Evolutionary conservation across 495 filamentous ascomycete genomes (phyloP).

Genomic region (Bathelium albidoporum): DNA sequence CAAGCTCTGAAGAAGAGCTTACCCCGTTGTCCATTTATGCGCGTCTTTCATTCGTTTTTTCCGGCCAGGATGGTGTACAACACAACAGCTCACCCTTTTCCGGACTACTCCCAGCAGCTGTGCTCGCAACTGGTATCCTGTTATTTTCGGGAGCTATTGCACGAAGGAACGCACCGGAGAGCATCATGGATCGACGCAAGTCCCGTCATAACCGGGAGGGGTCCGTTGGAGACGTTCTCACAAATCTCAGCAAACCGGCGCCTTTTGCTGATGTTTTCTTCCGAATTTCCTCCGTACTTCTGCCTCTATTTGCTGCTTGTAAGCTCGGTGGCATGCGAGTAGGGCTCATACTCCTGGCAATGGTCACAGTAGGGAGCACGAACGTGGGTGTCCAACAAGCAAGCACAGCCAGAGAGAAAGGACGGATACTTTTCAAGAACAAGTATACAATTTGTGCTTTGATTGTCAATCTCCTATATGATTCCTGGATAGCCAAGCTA

Average conservation of each 20-base stretch:
- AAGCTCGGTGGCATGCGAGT: conserved; percentile 47
- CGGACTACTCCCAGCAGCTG: conserved; percentile 24
- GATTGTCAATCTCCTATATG: conserved; percentile 11
- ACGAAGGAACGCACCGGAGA: conserved; percentile 22
- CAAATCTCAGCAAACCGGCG: neutral
- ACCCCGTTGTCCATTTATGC: neutral
- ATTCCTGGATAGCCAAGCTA: conserved; percentile 5
- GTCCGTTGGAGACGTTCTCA: neutral
- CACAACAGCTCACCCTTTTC: neutral
- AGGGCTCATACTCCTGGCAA: conserved; percentile 40
- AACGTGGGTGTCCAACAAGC: neutral
- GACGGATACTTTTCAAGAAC: neutral
- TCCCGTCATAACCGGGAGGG: neutral
- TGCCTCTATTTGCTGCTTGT: conserved; percentile 49
- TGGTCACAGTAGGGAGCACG: conserved; percentile 28
- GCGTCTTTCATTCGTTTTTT: neutral
- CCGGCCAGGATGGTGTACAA: neutral
- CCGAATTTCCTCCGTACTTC: neutral
- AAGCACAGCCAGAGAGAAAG: neutral
- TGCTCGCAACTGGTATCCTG: conserved; percentile 33
- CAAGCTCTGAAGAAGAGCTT: conserved; percentile 7
- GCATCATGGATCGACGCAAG: neutral
- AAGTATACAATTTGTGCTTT: conserved; percentile 4
- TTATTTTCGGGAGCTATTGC: conserved; percentile 31
- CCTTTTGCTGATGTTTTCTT: neutral